These are phyloP conservation scores for Trichoderma simmonsii DNA, from an alignment of 2,329 filamentous ascomycete species.

Conservation along the genomic window DNA sequence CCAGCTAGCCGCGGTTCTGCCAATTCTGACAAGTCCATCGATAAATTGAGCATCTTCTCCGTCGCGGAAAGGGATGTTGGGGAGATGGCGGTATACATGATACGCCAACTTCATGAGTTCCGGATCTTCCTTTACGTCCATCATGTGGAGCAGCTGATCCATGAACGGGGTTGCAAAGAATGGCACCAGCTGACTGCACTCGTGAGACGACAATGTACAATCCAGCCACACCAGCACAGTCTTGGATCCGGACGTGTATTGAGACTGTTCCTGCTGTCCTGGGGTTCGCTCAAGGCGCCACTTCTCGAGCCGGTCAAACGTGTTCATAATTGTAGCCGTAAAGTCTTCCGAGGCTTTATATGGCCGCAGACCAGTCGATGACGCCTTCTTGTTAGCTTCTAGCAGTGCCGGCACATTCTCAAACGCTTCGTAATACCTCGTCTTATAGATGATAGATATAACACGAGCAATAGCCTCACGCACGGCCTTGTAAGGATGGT, in stretches of 20 bases:
- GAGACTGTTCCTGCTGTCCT: conserved; percentile 87
- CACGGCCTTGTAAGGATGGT: conserved; percentile 97
- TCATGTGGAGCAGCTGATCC: conserved; percentile 95
- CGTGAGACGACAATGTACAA: conserved; percentile 82
- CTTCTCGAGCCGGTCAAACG: conserved; percentile 76
- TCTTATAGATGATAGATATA: conserved; percentile 83
- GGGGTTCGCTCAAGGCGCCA: conserved; percentile 84
- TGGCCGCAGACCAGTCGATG: conserved; percentile 78
- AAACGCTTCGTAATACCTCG: conserved; percentile 91
- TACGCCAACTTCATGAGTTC: conserved; percentile 93
- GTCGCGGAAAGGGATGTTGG: conserved; percentile 87
- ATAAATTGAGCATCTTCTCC: conserved; percentile 86
- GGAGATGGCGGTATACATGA: conserved; percentile 92
- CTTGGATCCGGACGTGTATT: conserved; percentile 94
- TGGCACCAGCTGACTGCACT: conserved; percentile 83
- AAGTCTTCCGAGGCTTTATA: conserved; percentile 79
- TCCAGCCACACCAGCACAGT: conserved; percentile 95
- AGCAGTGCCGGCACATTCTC: conserved; percentile 73
- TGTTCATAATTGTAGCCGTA: conserved; percentile 63
- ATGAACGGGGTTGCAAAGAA: conserved; percentile 92
- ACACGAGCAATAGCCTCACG: conserved; percentile 91
- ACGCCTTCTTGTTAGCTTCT: conserved; percentile 72
- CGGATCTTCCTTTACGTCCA: conserved; percentile 98
- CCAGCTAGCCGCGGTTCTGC: conserved; percentile 81
- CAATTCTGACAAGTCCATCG: conserved; percentile 80